phyloP scores from a whole-genome alignment of 768 basidiomycete genomes.

The Roridomyces roridus region DNA sequence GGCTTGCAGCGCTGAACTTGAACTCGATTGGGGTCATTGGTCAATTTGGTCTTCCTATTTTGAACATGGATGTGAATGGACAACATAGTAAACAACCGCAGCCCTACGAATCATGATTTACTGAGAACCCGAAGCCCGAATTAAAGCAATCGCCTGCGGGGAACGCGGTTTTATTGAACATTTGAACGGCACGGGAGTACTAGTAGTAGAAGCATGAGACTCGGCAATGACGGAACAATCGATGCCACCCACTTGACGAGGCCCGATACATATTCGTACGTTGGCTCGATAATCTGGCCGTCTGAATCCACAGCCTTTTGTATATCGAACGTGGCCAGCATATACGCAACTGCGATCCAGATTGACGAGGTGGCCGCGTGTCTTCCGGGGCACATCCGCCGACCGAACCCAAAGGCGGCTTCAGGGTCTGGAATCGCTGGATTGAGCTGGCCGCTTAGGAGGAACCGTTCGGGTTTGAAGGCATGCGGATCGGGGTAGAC shows the following conservation, averaged over 20 bases:
- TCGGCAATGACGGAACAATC: too few species aligned
- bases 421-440: background rate
- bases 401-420: conserved; percentile 2
- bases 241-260: background rate
- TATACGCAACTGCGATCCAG: background rate
- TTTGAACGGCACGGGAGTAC: background rate
- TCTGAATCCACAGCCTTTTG: background rate
- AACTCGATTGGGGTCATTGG: too few species aligned
- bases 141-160: too few species aligned
- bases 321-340: conserved; percentile 8
- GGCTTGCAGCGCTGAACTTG: too few species aligned
- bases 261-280: background rate
- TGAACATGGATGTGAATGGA: too few species aligned
- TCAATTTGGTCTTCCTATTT: too few species aligned
- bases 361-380: background rate
- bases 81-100: too few species aligned
- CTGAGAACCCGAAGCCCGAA: too few species aligned
- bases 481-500: background rate
- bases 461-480: conserved; percentile 8
- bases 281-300: background rate
- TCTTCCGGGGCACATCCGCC: conserved; percentile 6
- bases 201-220: background rate
- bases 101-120: too few species aligned
- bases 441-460: background rate
- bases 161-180: conserved; percentile 5